These are phyloP conservation scores for Catenaria anguillulae DNA, from an alignment of 371 early-diverging fungal genomes.

Conservation along the genomic window DNA sequence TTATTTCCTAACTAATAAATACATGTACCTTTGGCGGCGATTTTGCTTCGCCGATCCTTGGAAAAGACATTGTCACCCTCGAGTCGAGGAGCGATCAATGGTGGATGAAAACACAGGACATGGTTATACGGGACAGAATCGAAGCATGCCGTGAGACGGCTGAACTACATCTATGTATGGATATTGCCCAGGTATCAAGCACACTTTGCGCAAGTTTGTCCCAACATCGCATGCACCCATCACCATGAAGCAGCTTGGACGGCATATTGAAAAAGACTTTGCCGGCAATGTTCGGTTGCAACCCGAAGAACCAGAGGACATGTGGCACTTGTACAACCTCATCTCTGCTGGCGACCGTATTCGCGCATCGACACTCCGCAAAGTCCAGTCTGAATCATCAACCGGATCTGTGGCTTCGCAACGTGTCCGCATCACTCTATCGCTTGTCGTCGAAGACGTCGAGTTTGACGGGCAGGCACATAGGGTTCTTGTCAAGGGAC, in stretches of 20 bases:
- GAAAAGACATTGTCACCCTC: too few relatives aligned
- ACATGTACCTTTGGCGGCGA: too few relatives aligned
- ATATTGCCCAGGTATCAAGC: too few relatives aligned
- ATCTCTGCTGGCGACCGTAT: constrained; percentile 73
- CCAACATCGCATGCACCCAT: too few relatives aligned
- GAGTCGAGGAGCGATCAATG: too few relatives aligned
- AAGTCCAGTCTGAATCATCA: constrained; percentile 60
- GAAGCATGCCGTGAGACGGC: too few relatives aligned
- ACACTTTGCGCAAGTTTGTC: too few relatives aligned
- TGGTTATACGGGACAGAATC: too few relatives aligned
- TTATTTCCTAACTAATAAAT: too few relatives aligned
- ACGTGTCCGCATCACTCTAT: constrained; percentile 62
- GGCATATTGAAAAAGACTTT: constrained; percentile 23
- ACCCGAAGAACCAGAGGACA: constrained; percentile 88
- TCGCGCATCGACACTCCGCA: constrained; percentile 73
- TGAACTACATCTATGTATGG: too few relatives aligned
- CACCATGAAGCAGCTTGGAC: constrained; percentile 26
- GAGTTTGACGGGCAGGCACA: constrained; percentile 79
- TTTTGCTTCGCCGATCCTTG: too few relatives aligned
- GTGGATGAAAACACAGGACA: too few relatives aligned
- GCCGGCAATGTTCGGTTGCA: constrained; percentile 25
- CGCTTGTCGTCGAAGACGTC: constrained; percentile 68
- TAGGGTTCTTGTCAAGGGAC: constrained; percentile 72
- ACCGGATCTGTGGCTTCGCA: constrained; percentile 83
- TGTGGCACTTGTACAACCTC: constrained; percentile 96